A percentile compares a stretch with the other conserved stretches of the same genome.
phyloP scores from a whole-genome alignment of 2,329 filamentous ascomycete genomes.

The Pseudogymnoascus sp. region DNA sequence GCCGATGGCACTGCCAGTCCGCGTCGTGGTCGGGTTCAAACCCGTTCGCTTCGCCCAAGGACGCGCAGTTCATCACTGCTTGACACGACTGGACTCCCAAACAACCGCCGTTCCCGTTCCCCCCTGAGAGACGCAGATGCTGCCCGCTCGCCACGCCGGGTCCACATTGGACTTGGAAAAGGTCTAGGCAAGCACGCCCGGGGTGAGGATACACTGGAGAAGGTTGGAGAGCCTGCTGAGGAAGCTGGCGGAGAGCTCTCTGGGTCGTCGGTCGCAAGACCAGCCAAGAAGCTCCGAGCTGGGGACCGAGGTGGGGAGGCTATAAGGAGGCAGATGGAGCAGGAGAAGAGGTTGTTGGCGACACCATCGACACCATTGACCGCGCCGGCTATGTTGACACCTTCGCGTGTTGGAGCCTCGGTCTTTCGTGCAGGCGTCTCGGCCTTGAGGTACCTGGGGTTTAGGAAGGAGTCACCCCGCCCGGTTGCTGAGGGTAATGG shows the following conservation, averaged over 20 bases:
- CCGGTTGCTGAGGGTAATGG: constrained; percentile 1
- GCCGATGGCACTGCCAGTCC: neutral
- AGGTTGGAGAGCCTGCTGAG: neutral
- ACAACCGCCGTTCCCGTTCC: neutral
- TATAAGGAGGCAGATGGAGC: neutral
- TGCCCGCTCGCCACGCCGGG: neutral
- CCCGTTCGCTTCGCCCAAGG: neutral
- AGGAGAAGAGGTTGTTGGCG: neutral
- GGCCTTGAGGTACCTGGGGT: constrained; percentile 3
- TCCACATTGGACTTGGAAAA: neutral
- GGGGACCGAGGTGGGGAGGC: constrained; percentile 6
- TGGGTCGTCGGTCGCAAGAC: constrained; percentile 2
- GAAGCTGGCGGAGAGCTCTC: neutral
- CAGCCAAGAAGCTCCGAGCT: constrained; percentile 6
- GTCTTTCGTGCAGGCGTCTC: neutral
- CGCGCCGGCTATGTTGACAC: neutral
- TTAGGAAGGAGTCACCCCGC: neutral
- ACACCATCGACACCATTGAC: neutral
- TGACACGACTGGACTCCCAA: neutral
- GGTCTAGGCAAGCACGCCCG: constrained; percentile 1
- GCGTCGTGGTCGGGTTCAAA: neutral
- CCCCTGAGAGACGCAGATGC: constrained; percentile 1
- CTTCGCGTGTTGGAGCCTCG: neutral
- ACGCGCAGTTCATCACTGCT: constrained; percentile 1
- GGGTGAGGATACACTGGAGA: neutral